Conservation (phyloP, 1,284 basidiomycete species). For the Pseudomicrostroma phylloplanum region DNA sequence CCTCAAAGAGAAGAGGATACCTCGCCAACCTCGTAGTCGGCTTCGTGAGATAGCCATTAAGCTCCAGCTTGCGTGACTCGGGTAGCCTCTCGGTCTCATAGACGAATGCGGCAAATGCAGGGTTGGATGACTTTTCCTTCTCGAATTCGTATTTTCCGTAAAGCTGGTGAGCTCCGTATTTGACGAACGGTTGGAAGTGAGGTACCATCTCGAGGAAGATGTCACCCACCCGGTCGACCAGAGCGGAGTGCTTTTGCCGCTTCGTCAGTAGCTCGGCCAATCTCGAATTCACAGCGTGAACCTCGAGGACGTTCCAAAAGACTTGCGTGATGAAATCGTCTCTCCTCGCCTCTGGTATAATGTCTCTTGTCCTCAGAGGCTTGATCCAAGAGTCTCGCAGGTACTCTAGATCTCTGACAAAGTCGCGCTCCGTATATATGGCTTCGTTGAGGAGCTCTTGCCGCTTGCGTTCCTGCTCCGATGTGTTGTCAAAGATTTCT, state of each 20-base stretch:
- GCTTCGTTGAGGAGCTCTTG: slow-evolving; percentile 99
- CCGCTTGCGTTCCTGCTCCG: slow-evolving; percentile 85
- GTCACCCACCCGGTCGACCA: slow-evolving; percentile 87
- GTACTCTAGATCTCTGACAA: slow-evolving; percentile 96
- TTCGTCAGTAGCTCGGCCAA: slow-evolving; percentile 89
- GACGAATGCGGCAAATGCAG: slow-evolving; percentile 90
- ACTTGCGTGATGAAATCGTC: slow-evolving; percentile 87
- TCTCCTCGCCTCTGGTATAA: slow-evolving; percentile 70
- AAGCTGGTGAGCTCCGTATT: slow-evolving; percentile 91
- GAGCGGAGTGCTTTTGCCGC: slow-evolving; percentile 85
- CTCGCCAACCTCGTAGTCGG: slow-evolving; percentile 93
- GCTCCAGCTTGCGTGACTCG: slow-evolving; percentile 89
- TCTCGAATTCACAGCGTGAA: slow-evolving; percentile 80
- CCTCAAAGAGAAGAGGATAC: slow-evolving; percentile 87
- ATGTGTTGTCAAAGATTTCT: slow-evolving; percentile 85
- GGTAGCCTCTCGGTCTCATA: slow-evolving; percentile 87
- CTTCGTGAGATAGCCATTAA: slow-evolving; percentile 94
- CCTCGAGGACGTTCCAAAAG: slow-evolving; percentile 96
- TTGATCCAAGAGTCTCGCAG: slow-evolving; percentile 87
- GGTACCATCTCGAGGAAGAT: slow-evolving; percentile 82
- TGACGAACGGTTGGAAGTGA: slow-evolving; percentile 82
- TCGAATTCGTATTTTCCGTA: slow-evolving; percentile 99
- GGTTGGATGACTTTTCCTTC: slow-evolving; percentile 89
- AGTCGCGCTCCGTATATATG: slow-evolving; percentile 95
- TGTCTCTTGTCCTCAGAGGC: slow-evolving; percentile 66